Conservation (phyloP, 805 yeast genomes). For the Candida coquimbonensis region DNA sequence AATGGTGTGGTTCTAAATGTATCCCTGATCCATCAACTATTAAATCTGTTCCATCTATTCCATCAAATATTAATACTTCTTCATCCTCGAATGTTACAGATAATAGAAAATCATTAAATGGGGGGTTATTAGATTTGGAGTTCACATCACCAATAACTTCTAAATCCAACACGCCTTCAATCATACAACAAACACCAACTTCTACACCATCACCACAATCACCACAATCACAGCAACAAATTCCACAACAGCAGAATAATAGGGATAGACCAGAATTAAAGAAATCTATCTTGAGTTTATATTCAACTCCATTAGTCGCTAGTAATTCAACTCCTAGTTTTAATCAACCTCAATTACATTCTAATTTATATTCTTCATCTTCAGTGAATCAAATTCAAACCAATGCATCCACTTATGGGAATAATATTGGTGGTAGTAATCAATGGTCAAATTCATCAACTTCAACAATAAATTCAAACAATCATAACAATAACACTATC, state of each 20-base stretch:
- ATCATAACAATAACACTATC: not conserved
- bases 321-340: conserved; percentile 20
- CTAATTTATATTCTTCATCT: conserved; percentile 2
- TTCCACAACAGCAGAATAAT: conserved; percentile 7
- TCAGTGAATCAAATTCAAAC: conserved; percentile 11
- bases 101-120: conserved; percentile 13
- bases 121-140: conserved; percentile 24
- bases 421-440: conserved; percentile 1
- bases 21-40: conserved; percentile 49
- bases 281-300: conserved; percentile 83
- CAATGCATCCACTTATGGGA: no score
- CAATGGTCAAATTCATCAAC: conserved; percentile 4
- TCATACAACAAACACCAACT: not conserved
- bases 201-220: not conserved
- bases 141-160: conserved; percentile 21
- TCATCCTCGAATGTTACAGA: conserved; percentile 10
- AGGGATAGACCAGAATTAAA: conserved; percentile 73
- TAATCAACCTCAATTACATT: conserved; percentile 1
- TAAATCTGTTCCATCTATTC: conserved; percentile 10
- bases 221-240: not conserved
- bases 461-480: not conserved
- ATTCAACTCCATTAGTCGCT: conserved; percentile 47
- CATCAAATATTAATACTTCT: conserved; percentile 1
- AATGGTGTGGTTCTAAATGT: conserved; percentile 62
- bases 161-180: not conserved